Evolutionary conservation across 192 early-diverging fungal genomes (phyloP), one percentile per base, ranked within the genome.

Genomic region (Backusella sp.): DNA sequence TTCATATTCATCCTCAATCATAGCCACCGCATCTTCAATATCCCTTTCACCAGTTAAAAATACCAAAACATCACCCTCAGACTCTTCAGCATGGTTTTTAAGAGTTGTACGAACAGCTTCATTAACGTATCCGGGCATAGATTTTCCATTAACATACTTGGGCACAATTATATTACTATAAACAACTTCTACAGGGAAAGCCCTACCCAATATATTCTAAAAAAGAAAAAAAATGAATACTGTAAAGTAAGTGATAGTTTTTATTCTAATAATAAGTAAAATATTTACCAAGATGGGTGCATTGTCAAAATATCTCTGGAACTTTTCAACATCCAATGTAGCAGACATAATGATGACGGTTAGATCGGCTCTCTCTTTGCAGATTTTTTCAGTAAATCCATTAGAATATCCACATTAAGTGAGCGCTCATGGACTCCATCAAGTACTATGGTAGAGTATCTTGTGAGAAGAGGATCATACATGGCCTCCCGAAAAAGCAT

Each of bases 371-470:
- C 98, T 88, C 74, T 89, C 84, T 68, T 79, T 86, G 59, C 90
- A 92, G 71, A 92, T 90, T 78, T 91, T 81, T 99, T 99, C 80
- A 99, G 86, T 49, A 99, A 86, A 26, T 95, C 97, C 98, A 99
- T 98, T 66, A 99, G 86, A 79, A 99, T 97, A 85, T 99, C 98
- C 28, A 97, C 98, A 73, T 90, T 86, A 37, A 99, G 83, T 32
- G 97, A 98, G 65, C 98, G 90, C 85, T 99, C 98, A 86, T 99
- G 98, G 17, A 97, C 98, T n/a, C n/a, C n/a, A n/a, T n/a, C n/a
- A n/a, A n/a, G n/a, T n/a, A n/a, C n/a, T 78, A 99, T 88, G 19
- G 96, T 95, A 42, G 96, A 98, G 81, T 99, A 99, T 59, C 95
- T 82, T 21, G 85, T 83, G 44, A 99, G 81, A 66, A 90, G 68